Conservation (phyloP, 805 yeast genomes). For the Metschnikowia cerradonensis region DNA sequence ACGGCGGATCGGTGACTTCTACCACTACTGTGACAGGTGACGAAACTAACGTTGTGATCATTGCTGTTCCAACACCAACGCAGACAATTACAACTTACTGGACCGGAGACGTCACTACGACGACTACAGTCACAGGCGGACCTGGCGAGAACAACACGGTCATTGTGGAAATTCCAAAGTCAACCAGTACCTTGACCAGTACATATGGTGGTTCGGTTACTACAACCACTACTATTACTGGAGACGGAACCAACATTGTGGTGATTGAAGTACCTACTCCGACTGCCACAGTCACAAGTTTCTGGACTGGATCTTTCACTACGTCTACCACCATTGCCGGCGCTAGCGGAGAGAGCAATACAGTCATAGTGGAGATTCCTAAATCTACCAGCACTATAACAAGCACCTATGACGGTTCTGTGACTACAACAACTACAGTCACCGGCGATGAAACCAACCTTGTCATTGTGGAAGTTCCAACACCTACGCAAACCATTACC, state of each 20-base stretch:
- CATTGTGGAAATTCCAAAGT: constrained; percentile 7
- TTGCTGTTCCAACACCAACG: background rate
- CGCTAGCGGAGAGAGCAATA: background rate
- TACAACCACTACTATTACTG: constrained; percentile 6
- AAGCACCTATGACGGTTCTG: constrained; percentile 9
- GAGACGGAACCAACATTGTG: constrained; percentile 1
- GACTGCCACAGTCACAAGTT: constrained; percentile 5
- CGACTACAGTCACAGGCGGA: background rate
- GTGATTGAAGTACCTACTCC: constrained; percentile 11
- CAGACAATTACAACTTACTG: background rate
- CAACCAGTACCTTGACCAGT: constrained; percentile 3
- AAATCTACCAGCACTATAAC: constrained; percentile 9
- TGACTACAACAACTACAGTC: background rate
- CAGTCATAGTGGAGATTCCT: constrained; percentile 6
- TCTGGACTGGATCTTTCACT: constrained; percentile 5
- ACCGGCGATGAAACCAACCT: constrained; percentile 1
- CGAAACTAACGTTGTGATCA: background rate
- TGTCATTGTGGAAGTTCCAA: constrained; percentile 11
- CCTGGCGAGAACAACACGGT: constrained; percentile 6
- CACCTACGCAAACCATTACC: constrained; percentile 7
- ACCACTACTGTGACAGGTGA: background rate
- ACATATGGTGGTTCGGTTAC: constrained; percentile 9
- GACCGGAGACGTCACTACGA: background rate
- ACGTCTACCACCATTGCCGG: background rate
- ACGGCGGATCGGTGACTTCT: background rate